Evolutionary conservation across 169 alveolate species (phyloP), one percentile per base, ranked within the genome.

Genomic region (Plasmodium coatneyi): DNA sequence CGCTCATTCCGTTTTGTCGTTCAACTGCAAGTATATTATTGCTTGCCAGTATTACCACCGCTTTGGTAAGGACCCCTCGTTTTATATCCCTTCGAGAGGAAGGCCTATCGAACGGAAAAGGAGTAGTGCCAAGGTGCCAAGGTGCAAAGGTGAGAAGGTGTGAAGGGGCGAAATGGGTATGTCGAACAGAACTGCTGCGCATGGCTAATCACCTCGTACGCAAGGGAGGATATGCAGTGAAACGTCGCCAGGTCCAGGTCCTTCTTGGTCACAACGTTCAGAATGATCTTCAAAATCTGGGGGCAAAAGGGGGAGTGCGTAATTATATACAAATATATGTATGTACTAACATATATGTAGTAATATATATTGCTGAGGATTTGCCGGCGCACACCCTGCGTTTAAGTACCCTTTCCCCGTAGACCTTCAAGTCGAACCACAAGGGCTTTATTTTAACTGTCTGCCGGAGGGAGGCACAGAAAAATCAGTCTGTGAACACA

Each of bases 391-490:
- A 34, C 22, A 30, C 36, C 19, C 39, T 22, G 56, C 34, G 71
- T 60, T 6, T 7, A 36, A 56, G 80, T 10, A 87, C 93, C 71
- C 81, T 76, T 30, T 79, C 93, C 49, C 90, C 81, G 70, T 66
- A 87, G 19, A 41, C 52, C 70, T 54, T 87, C 78, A 87, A 32
- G 72, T 87, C 93, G 52, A 87, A 87, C 93, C 93, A 87, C 82
- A 87, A 22, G 39, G 93, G 93, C 54, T 87, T 87, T 36, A 87
- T 87, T 87, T 87, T 87, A 34, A 87, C 93, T n/a, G 66, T 52
- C 93, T 87, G 14, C 22, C 43, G 54, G 56, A 78, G 28, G 80
- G 80, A 39, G 25, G 6, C 41, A 32, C 43, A 54, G 9, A 52
- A 39, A 82, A 14, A 10, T 14, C 32, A n/a, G 3, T 30, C 10